Conservation (phyloP, 108 stramenopile species). For the Bacterosira constricta region DNA sequence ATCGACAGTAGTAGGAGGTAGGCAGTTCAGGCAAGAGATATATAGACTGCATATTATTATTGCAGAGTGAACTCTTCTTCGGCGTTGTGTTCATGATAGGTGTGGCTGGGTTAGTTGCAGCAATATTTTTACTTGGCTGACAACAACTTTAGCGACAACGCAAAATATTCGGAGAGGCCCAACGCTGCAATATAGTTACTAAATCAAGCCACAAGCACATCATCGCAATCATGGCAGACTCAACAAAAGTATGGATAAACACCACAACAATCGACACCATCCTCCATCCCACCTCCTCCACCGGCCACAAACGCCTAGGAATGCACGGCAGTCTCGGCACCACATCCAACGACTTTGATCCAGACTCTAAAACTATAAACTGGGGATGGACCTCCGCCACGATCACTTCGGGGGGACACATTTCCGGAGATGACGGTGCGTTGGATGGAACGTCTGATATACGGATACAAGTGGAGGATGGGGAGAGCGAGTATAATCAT, state of each 20-base stretch:
- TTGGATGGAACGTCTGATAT: constrained; percentile 10
- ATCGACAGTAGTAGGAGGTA: too few relatives aligned
- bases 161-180: too few relatives aligned
- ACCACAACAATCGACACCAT: constrained; percentile 15
- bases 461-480: constrained; percentile 17
- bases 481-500: constrained; percentile 25
- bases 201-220: background rate
- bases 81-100: too few relatives aligned
- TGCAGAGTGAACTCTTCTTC: too few relatives aligned
- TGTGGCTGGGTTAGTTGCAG: background rate
- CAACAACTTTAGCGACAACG: background rate
- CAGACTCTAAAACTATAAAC: constrained; percentile 10
- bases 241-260: constrained; percentile 23
- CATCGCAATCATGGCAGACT: constrained; percentile 9
- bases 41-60: too few relatives aligned
- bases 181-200: too few relatives aligned
- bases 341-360: background rate
- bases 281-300: constrained; percentile 7
- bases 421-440: constrained; percentile 1
- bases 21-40: too few relatives aligned
- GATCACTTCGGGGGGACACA: background rate
- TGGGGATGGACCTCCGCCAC: constrained; percentile 46
- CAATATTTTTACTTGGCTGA: background rate
- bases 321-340: background rate
- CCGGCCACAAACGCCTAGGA: background rate